Evolutionary conservation across 2,329 filamentous ascomycete species (phyloP).

Genomic region (Sporothrix protearum): DNA sequence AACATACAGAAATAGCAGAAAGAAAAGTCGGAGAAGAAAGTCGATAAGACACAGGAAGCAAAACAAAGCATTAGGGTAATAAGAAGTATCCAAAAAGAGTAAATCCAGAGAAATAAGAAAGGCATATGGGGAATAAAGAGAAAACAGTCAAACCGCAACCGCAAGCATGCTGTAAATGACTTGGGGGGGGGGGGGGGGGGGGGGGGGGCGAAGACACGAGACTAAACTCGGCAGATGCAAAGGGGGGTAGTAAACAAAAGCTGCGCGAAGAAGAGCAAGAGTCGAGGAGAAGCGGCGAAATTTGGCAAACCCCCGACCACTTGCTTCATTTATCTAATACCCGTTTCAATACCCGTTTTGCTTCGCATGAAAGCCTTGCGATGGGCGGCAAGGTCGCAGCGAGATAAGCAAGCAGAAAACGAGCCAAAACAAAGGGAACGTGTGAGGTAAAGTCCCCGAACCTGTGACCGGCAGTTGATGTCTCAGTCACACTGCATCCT

Average conservation of each 20-base stretch:
- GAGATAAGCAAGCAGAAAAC: neutral
- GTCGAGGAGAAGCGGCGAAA: neutral
- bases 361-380: neutral
- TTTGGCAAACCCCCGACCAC: neutral
- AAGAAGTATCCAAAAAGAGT: neutral
- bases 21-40: neutral
- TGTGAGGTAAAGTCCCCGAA: constrained; percentile 5
- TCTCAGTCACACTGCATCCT: constrained; percentile 8
- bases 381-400: neutral
- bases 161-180: neutral
- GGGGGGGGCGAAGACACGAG: neutral
- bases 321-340: neutral
- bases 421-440: neutral
- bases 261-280: neutral
- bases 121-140: neutral
- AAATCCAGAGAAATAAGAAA: neutral
- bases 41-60: neutral
- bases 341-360: neutral
- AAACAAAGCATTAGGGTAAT: constrained; percentile 1
- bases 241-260: constrained; percentile 5
- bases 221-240: neutral
- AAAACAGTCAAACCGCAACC: neutral
- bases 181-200: too few relatives aligned
- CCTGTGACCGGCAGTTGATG: constrained; percentile 24
- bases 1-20: constrained; percentile 14